A percentile compares a stretch with the other conserved stretches of the same genome.
phyloP scores from a whole-genome alignment of 2,329 filamentous ascomycete genomes.

The Calonectria pseudoturangicola region DNA sequence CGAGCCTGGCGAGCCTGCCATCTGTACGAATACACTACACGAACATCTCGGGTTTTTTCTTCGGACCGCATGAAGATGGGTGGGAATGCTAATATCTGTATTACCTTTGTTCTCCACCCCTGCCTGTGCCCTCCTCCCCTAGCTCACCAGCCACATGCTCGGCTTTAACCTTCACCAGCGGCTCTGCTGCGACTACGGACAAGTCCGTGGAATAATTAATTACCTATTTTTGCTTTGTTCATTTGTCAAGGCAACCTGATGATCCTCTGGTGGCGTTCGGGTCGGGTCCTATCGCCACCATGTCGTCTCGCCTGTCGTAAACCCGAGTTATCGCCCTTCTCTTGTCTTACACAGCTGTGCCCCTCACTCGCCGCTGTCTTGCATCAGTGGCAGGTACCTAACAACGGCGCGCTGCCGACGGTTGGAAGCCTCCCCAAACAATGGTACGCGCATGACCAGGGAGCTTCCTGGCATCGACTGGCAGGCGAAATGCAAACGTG shows the following conservation, averaged over 20 bases:
- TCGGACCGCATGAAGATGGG: constrained; percentile 25
- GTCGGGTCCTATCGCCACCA: background rate
- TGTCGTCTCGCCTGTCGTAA: background rate
- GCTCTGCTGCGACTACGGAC: constrained; percentile 29
- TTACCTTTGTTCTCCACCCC: constrained; percentile 18
- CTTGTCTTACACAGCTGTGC: background rate
- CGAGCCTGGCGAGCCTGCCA: background rate
- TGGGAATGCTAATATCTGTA: constrained; percentile 30
- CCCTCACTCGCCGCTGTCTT: constrained; percentile 18
- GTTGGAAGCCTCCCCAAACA: constrained; percentile 31
- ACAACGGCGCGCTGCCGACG: constrained; percentile 25
- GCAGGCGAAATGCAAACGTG: constrained; percentile 30
- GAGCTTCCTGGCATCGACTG: constrained; percentile 30
- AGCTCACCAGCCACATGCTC: constrained; percentile 23
- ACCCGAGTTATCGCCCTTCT: background rate
- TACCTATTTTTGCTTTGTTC: constrained; percentile 23
- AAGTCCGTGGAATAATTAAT: constrained; percentile 23
- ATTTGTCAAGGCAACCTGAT: constrained; percentile 10
- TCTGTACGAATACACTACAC: constrained; percentile 17
- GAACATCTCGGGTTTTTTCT: constrained; percentile 12
- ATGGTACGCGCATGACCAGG: constrained; percentile 31
- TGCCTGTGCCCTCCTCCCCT: constrained; percentile 1
- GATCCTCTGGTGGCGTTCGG: background rate
- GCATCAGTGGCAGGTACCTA: constrained; percentile 8
- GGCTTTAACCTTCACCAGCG: constrained; percentile 32